Conservation (phyloP, 345 rosid genomes). For the Eucalyptus regnans region DNA sequence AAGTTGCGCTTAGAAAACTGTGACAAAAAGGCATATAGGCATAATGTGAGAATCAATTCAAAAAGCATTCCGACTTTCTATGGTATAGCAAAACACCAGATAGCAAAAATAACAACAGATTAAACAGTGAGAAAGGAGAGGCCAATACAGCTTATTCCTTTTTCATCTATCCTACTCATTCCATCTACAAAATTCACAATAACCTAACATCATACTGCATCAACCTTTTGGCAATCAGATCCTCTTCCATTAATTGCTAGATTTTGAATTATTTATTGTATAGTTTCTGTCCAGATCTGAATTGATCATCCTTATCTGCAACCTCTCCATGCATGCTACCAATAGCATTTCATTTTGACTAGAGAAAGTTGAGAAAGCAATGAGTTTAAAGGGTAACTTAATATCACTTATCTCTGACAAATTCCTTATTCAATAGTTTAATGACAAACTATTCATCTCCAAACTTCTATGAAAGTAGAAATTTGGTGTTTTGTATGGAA, state of each 20-base stretch:
- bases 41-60: background rate
- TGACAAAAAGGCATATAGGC: background rate
- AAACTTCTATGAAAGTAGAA: background rate
- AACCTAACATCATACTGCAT: background rate
- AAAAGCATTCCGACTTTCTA: background rate
- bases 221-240: background rate
- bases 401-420: background rate
- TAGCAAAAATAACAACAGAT: background rate
- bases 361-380: background rate
- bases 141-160: background rate
- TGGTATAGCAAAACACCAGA: background rate
- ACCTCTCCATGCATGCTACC: background rate
- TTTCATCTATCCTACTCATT: background rate
- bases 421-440: background rate
- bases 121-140: background rate
- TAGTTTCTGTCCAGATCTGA: background rate
- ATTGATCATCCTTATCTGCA: background rate
- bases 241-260: background rate
- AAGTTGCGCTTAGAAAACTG: slow-evolving; percentile 49
- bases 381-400: background rate
- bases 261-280: background rate
- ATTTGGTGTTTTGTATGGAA: background rate
- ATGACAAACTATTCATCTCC: background rate
- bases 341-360: background rate
- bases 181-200: background rate